Base-by-base conservation (phyloP, 176 grass and related monocot species). In the Tillandsia leiboldiana region DNA sequence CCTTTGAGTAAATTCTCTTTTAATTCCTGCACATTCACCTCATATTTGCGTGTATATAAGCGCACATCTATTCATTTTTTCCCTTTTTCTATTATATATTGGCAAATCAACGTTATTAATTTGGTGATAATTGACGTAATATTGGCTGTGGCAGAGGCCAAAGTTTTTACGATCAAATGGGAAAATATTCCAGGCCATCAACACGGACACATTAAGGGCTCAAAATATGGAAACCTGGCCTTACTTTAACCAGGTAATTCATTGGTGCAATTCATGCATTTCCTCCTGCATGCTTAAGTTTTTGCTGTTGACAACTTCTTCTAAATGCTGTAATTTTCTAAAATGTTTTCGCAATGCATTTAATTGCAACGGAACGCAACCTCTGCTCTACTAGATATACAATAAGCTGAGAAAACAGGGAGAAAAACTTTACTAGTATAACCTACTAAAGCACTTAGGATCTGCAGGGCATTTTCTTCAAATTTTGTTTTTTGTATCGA, bases 151-250 rank as follows among this genome's bases (percentile, higher is more conserved):
- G 42, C 86, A 92, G 88, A 96, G 86, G 68, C 93, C 93, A 53
- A 96, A 96, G 71, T 83, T 90, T 69, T 70, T 96, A 73, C 80
- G 86, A n/a, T 76, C 88, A 6, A 89, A 59, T 74, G 93, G 93
- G 71, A 87, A 83, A 79, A 96, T 92, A 70, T 96, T 90, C 68
- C 93, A 96, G 72, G 86, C 88, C 9, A 92, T 96, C 67, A 96
- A 96, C 48, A 10, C 83, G 0, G 88, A 92, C 73, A 96, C 83
- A 12, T 53, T 92, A 47, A 73, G 88, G 72, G 93, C 93, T 2
- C 93, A 92, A 56, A 92, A 92, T 51, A 92, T 91, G 79, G 88
- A 96, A 80, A 96, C 93, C 1, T 92, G 74, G 74, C 93, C 93
- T 15, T 92, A 92, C 70, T 96, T 92, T 49, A 90, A 90, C 81